These are phyloP conservation scores for Globisporangium echinulatum DNA, from an alignment of 352 stramenopile species.

Conservation along the genomic window DNA sequence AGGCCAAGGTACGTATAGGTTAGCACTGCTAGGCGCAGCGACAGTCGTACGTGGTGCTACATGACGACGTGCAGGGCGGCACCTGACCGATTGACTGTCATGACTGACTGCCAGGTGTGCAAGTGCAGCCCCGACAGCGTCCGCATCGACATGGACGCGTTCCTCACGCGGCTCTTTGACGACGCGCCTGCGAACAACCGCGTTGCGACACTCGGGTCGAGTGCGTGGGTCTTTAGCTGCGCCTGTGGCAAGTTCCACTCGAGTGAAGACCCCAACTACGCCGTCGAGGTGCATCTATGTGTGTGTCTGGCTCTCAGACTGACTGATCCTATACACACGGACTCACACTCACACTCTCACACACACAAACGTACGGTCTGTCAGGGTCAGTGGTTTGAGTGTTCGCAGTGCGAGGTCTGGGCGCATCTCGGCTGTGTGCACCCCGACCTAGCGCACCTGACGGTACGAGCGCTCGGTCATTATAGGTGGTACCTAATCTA, in stretches of 20 bases:
- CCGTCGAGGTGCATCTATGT: slow-evolving; percentile 39
- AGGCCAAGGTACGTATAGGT: slow-evolving; percentile 49
- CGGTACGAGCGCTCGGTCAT: slow-evolving; percentile 11
- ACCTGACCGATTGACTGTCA: neutral
- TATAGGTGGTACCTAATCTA: too few species aligned
- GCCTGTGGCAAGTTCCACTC: slow-evolving; percentile 57
- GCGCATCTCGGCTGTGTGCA: slow-evolving; percentile 63
- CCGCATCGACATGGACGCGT: slow-evolving; percentile 81
- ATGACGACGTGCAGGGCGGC: too few species aligned
- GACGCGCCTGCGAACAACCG: slow-evolving; percentile 15
- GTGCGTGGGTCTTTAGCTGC: slow-evolving; percentile 76
- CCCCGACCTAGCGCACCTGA: slow-evolving; percentile 24
- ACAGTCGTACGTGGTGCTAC: neutral
- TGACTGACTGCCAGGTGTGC: slow-evolving; percentile 36
- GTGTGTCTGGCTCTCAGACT: neutral
- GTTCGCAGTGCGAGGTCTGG: slow-evolving; percentile 74
- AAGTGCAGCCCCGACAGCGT: slow-evolving; percentile 81
- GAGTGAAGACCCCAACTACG: slow-evolving; percentile 37
- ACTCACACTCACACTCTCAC: neutral
- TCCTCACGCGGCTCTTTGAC: slow-evolving; percentile 67
- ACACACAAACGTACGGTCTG: neutral
- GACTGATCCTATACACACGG: neutral
- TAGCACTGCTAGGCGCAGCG: too few species aligned
- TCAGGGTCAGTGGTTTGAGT: slow-evolving; percentile 81
- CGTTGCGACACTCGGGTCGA: slow-evolving; percentile 34